phyloP scores from a whole-genome alignment of 257 asterid species.

The Dorcoceras hygrometricum region DNA sequence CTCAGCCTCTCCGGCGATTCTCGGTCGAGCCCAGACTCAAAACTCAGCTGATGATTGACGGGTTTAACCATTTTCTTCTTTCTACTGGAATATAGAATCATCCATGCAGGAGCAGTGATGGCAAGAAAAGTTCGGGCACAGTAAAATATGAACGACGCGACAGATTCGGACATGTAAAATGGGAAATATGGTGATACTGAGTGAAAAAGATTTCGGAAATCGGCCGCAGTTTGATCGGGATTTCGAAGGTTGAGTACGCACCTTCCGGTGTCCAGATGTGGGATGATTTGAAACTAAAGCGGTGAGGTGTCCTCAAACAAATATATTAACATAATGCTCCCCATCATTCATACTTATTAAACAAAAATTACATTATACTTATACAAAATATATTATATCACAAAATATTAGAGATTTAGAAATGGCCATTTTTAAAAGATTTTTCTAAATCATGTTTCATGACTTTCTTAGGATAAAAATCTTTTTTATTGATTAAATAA shows the following conservation, averaged over 20 bases:
- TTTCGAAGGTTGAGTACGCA: not conserved
- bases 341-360: too few species aligned
- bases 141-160: slow-evolving; percentile 20
- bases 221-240: slow-evolving; percentile 27
- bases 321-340: too few species aligned
- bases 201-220: slow-evolving; percentile 18
- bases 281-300: too few species aligned
- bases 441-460: too few species aligned
- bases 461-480: too few species aligned
- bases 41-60: slow-evolving; percentile 2
- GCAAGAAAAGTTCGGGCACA: slow-evolving; percentile 30
- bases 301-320: too few species aligned
- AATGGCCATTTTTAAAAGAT: too few species aligned
- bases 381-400: too few species aligned
- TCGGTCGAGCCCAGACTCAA: slow-evolving; percentile 16
- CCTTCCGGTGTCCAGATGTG: not conserved
- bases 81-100: slow-evolving; percentile 19
- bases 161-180: slow-evolving; percentile 21
- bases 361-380: too few species aligned
- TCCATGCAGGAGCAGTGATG: slow-evolving; percentile 37
- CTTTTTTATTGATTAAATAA: too few species aligned
- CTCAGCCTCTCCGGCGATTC: slow-evolving; percentile 17
- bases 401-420: too few species aligned
- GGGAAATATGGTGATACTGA: slow-evolving; percentile 9
- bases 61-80: slow-evolving; percentile 18